Evolutionary conservation across 495 filamentous ascomycete species (phyloP), one percentile per base, ranked within the genome.

Genomic region (Glutinoglossum americanum): DNA sequence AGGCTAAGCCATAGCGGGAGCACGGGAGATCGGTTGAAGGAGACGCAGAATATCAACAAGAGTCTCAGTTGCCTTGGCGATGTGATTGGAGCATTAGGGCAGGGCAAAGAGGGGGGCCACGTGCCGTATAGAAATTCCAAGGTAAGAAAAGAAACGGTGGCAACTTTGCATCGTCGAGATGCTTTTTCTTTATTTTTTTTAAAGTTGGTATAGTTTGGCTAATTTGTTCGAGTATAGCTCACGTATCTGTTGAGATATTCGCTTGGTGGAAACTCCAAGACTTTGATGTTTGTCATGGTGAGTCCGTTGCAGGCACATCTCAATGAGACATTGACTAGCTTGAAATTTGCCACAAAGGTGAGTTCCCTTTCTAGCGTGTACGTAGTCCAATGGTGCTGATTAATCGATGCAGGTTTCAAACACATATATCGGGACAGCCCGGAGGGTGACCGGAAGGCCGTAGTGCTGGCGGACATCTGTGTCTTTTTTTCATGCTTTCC

Each of bases 261-360:
- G 1, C 77, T 99, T 0, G 89, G 92, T 17, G 93, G 93, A 35
- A 95, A 95, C 65, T 87, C 84, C 57, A 93, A 95, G 71, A 97
- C 93, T 3, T 84, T 99, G 60, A 99, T 97, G 92, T 94, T 99
- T 63, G 87, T 97, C 68, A 97, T 96, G 87, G 83, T 93, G 61
- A 89, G 84, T 66, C 92, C 92, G 30, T 71, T 97, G 55, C 83
- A 93, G 73, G 86, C 83, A 3, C 93, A 97, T 72, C 72, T 96
- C 56, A 81, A 79, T 56, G 93, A 99, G 74, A 96, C 89, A 15
- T 77, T 96, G 69, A 93, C 90, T 28, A 94, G 87, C 70, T 76
- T 99, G 66, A 84, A 93, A 65, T 99, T 99, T 72, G 92, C 93
- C 17, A 92, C 86, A 11, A 97, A 97, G 75, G 89, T 80, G 62